Evolutionary conservation across 2,329 filamentous ascomycete species (phyloP).

Genomic region (Dothiorella sarmentorum): DNA sequence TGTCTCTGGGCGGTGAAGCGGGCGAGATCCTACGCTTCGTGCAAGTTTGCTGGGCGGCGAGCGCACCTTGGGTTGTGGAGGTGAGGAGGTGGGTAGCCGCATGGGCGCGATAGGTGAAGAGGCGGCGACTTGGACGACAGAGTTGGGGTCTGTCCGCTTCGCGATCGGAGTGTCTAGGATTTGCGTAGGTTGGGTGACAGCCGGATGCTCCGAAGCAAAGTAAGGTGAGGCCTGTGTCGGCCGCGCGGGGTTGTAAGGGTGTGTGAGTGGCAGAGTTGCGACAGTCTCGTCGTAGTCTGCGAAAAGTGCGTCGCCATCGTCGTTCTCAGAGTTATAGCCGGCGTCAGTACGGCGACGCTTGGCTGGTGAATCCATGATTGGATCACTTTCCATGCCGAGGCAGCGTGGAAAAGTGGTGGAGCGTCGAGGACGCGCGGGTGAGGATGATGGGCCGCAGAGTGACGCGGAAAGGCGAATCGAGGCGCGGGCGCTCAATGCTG

Average conservation of each 20-base stretch:
- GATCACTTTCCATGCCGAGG: neutral
- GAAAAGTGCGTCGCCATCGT: slow-evolving; percentile 47
- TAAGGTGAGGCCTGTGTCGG: neutral
- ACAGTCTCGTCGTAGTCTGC: slow-evolving; percentile 52
- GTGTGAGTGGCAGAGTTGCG: slow-evolving; percentile 37
- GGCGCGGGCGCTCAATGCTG: neutral
- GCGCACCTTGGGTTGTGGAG: slow-evolving; percentile 37
- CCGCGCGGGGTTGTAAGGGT: neutral
- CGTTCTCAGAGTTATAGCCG: slow-evolving; percentile 36
- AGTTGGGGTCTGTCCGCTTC: slow-evolving; percentile 28
- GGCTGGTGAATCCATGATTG: neutral
- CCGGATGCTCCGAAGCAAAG: neutral
- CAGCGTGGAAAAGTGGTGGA: neutral
- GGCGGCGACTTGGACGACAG: slow-evolving; percentile 75
- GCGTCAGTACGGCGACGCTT: neutral
- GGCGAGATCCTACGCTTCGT: too few species aligned
- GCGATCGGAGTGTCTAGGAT: slow-evolving; percentile 46
- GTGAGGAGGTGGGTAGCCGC: slow-evolving; percentile 39
- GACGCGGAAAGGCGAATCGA: neutral
- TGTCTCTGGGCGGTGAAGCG: too few species aligned
- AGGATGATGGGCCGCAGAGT: neutral
- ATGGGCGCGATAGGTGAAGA: slow-evolving; percentile 65
- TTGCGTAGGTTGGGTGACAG: slow-evolving; percentile 59
- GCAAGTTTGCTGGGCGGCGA: slow-evolving; percentile 44
- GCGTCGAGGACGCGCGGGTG: neutral